Evolutionary conservation across 176 grass and related monocot species (phyloP).

Genomic region (Saccharum spontaneum): DNA sequence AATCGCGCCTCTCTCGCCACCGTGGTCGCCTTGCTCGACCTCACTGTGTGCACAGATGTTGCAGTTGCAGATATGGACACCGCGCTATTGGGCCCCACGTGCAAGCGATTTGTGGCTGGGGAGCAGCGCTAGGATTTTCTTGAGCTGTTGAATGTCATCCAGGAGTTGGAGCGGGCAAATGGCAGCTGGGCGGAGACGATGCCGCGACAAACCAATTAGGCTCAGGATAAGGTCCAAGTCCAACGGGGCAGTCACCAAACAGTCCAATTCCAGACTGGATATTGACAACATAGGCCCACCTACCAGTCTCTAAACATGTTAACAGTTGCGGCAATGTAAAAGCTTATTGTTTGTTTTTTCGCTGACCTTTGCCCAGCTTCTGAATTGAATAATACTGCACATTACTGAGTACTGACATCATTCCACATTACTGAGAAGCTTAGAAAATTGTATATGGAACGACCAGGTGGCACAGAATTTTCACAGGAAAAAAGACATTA

Average conservation of each 20-base stretch:
- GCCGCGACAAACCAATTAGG: slow-evolving; percentile 16
- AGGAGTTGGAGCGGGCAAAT: slow-evolving; percentile 40
- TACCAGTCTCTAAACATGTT: neutral
- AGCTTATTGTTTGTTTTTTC: neutral
- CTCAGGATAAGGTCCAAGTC: slow-evolving; percentile 34
- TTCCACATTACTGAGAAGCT: too few species aligned
- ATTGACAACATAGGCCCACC: neutral
- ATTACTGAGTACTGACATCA: too few species aligned
- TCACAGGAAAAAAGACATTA: too few species aligned
- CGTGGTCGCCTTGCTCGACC: neutral
- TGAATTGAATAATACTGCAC: too few species aligned
- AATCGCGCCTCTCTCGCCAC: neutral
- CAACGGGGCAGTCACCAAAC: slow-evolving; percentile 7
- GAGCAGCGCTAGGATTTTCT: slow-evolving; percentile 44
- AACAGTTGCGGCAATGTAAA: neutral
- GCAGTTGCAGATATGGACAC: slow-evolving; percentile 21
- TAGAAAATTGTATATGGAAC: too few species aligned
- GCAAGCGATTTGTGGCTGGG: slow-evolving; percentile 43
- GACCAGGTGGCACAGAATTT: too few species aligned
- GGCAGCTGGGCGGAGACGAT: slow-evolving; percentile 1
- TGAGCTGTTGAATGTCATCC: slow-evolving; percentile 37
- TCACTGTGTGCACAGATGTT: neutral
- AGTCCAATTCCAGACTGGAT: neutral
- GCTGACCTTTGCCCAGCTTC: too few species aligned
- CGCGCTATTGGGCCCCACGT: neutral